A percentile compares a stretch with the other conserved stretches of the same genome.
Conservation (phyloP, 768 basidiomycete genomes). For the Tulasnella sp. region DNA sequence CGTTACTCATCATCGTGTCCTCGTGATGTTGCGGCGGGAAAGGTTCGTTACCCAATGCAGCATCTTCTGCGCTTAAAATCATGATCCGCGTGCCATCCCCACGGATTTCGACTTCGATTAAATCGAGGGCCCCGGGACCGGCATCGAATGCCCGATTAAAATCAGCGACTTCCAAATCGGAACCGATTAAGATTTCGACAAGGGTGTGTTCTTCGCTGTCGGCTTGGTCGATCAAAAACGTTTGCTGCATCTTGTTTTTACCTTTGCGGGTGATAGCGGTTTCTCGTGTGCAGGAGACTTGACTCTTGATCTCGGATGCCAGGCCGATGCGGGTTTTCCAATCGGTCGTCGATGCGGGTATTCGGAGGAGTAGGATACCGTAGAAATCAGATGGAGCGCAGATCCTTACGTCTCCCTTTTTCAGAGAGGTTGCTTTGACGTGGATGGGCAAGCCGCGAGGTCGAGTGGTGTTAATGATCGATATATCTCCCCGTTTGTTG, state of each 20-base stretch:
- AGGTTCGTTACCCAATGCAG: neutral
- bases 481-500: conserved; percentile 11
- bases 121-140: conserved; percentile 5
- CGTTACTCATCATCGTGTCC: neutral
- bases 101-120: conserved; percentile 21
- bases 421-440: conserved; percentile 12
- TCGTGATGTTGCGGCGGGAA: neutral
- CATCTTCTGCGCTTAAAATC: conserved; percentile 2
- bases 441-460: conserved; percentile 18
- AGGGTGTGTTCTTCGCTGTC: neutral
- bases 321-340: conserved; percentile 12
- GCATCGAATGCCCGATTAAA: conserved; percentile 8
- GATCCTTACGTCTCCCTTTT: conserved; percentile 18
- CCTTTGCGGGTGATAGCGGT: conserved; percentile 18
- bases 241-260: conserved; percentile 2
- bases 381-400: conserved; percentile 12
- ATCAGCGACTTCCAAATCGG: conserved; percentile 18
- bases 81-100: conserved; percentile 12
- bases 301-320: neutral
- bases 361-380: conserved; percentile 16
- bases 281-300: conserved; percentile 22
- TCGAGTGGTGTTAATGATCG: conserved; percentile 3
- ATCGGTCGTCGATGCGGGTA: neutral
- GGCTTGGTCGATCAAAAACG: neutral
- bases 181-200: conserved; percentile 22